Evolutionary conservation across 352 stramenopile species (phyloP), one percentile per base, ranked within the genome.

Genomic region (Phytophthora macrochlamydospora): DNA sequence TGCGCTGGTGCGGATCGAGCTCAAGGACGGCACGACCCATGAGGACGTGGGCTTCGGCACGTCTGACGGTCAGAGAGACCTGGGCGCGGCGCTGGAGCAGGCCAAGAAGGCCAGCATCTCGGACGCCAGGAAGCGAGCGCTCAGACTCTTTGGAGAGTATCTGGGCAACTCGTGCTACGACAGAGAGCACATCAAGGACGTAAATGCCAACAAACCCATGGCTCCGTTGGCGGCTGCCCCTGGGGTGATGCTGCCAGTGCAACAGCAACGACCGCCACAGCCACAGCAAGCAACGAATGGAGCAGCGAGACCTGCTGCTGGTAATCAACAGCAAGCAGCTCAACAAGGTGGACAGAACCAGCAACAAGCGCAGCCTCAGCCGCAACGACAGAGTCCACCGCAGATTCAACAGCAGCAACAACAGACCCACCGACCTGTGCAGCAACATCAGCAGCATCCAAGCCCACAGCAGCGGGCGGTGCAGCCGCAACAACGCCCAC

Each of bases 141-240:
- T 96, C 33, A 78, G 88, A 6, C 63, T 96, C 2, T 96, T 96
- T 75, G 88, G 88, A 35, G 88, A 96, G 63, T 94, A 92, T 51
- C 52, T 96, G 7, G 88, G 88, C 11, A 96, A 96, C 49, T 96
- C 88, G 18, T 94, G 86, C 72, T 96, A 96, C 50, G 88, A 96
- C 46, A 79, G 79, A n/a, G 85, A 95, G 50, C 85, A 94, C 30
- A 94, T 94, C 48, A 87, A 87, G 40, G 86, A 91, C 32, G 86
- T 94, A 0, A 76, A 83, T 32, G 83, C 87, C 11, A 92, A 89
- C 51, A 66, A 58, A 45, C 52, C 56, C 35, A 70, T 74, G 63
- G 56, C 45, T 13, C 69, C 62, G 8, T 30, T 70, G 38, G 62
- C 54, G 24, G 62, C 63, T 2, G 60, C 68, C 11, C 73, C 66